Conservation (phyloP, 768 basidiomycete species). For the Macrolepiota dolichaula region DNA sequence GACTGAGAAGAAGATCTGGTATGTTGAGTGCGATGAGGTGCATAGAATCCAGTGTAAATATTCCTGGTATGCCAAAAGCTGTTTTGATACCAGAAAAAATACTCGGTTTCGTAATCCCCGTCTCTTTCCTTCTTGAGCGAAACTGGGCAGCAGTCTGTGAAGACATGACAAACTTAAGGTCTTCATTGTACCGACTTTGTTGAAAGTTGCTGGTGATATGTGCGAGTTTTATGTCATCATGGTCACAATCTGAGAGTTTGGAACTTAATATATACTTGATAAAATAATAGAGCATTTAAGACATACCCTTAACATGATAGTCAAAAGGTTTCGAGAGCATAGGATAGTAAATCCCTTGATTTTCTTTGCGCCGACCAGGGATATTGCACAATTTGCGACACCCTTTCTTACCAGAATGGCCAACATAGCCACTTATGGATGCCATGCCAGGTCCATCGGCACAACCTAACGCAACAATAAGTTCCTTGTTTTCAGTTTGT, state of each 20-base stretch:
- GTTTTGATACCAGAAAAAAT: constrained; percentile 31
- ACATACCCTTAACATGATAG: too few relatives aligned
- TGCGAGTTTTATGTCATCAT: constrained; percentile 18
- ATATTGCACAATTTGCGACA: constrained; percentile 8
- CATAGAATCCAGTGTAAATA: constrained; percentile 41
- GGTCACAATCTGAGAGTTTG: too few relatives aligned
- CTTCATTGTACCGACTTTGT: background rate
- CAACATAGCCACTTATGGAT: constrained; percentile 28
- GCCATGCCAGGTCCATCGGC: constrained; percentile 34
- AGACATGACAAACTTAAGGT: constrained; percentile 1
- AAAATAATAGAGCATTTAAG: too few relatives aligned
- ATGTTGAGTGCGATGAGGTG: constrained; percentile 32
- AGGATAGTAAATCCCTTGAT: constrained; percentile 32
- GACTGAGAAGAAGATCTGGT: constrained; percentile 31
- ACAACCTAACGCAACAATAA: constrained; percentile 18
- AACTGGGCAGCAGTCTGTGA: too few relatives aligned
- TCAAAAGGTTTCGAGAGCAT: constrained; percentile 23
- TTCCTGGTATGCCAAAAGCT: constrained; percentile 26
- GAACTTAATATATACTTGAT: too few relatives aligned
- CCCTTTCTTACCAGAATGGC: constrained; percentile 22
- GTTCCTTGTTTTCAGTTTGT: constrained; percentile 7
- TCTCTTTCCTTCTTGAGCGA: constrained; percentile 21
- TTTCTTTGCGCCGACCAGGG: background rate
- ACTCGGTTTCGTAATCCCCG: constrained; percentile 31
- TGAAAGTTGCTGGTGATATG: too few relatives aligned